These are phyloP conservation scores for Metschnikowia lachancei DNA, from an alignment of 805 yeast genomes.

Conservation along the genomic window DNA sequence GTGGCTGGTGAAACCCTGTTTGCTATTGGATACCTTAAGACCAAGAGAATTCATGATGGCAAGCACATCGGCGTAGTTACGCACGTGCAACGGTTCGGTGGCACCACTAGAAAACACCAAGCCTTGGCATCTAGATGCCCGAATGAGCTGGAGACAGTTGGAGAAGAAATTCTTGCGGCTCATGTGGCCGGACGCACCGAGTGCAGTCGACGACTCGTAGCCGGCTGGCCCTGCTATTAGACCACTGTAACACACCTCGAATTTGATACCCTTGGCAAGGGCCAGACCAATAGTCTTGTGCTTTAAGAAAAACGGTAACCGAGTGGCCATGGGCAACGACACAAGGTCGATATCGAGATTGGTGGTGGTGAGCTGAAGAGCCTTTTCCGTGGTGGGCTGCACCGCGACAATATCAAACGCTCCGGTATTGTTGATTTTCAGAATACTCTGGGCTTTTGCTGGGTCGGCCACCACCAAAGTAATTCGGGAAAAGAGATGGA, in stretches of 20 bases:
- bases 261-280: slow-evolving; percentile 72
- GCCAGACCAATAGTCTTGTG: slow-evolving; percentile 86
- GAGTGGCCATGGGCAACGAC: slow-evolving; percentile 61
- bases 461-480: slow-evolving; percentile 79
- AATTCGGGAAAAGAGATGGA: slow-evolving; percentile 58
- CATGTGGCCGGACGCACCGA: slow-evolving; percentile 29
- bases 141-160: slow-evolving; percentile 67
- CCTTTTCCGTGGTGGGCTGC: slow-evolving; percentile 75
- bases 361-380: slow-evolving; percentile 69
- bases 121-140: slow-evolving; percentile 82
- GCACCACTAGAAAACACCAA: slow-evolving; percentile 80
- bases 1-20: slow-evolving; percentile 54
- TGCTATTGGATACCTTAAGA: slow-evolving; percentile 59
- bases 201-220: slow-evolving; percentile 20
- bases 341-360: slow-evolving; percentile 79
- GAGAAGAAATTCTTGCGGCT: slow-evolving; percentile 62
- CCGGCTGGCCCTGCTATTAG: slow-evolving; percentile 44
- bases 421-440: slow-evolving; percentile 39
- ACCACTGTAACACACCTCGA: slow-evolving; percentile 72
- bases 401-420: slow-evolving; percentile 78
- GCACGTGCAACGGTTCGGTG: slow-evolving; percentile 47
- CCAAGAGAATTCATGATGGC: slow-evolving; percentile 70
- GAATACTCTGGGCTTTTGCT: slow-evolving; percentile 63
- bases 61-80: slow-evolving; percentile 67
- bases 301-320: slow-evolving; percentile 72